These are phyloP conservation scores for Colletotrichum musae DNA, from an alignment of 2,329 filamentous ascomycete genomes.

Conservation along the genomic window DNA sequence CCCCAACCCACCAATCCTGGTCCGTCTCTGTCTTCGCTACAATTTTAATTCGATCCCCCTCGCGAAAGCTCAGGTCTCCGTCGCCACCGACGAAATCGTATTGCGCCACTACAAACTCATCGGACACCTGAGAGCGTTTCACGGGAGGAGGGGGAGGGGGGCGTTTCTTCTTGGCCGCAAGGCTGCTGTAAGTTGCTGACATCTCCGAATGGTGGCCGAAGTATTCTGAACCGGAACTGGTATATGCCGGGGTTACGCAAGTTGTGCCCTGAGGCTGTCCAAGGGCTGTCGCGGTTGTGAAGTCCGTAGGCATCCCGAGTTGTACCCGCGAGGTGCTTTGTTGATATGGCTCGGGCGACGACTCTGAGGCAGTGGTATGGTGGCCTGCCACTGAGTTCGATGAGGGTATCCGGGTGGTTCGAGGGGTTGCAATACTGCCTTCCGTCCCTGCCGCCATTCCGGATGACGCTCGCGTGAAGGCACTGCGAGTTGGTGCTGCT, in stretches of 20 bases:
- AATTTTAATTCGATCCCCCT: constrained; percentile 84
- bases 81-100: constrained; percentile 82
- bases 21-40: constrained; percentile 83
- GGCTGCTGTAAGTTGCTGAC: constrained; percentile 41
- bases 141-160: constrained; percentile 80
- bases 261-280: constrained; percentile 51
- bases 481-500: constrained; percentile 50
- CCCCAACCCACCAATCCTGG: constrained; percentile 92
- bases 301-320: constrained; percentile 59
- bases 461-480: constrained; percentile 57
- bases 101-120: constrained; percentile 77
- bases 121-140: constrained; percentile 67
- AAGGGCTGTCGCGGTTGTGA: constrained; percentile 60
- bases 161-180: constrained; percentile 68
- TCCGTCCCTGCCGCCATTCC: constrained; percentile 51
- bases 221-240: constrained; percentile 47
- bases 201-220: constrained; percentile 46
- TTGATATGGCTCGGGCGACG: constrained; percentile 48
- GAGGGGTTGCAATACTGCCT: constrained; percentile 45
- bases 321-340: constrained; percentile 44
- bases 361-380: constrained; percentile 28
- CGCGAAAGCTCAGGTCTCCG: constrained; percentile 81
- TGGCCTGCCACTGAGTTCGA: constrained; percentile 47
- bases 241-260: constrained; percentile 46
- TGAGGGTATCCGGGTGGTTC: constrained; percentile 56